Evolutionary conservation across 2,329 filamentous ascomycete genomes (phyloP), one percentile per base, ranked within the genome.

Genomic region (Ceratocystis eucalypticola): DNA sequence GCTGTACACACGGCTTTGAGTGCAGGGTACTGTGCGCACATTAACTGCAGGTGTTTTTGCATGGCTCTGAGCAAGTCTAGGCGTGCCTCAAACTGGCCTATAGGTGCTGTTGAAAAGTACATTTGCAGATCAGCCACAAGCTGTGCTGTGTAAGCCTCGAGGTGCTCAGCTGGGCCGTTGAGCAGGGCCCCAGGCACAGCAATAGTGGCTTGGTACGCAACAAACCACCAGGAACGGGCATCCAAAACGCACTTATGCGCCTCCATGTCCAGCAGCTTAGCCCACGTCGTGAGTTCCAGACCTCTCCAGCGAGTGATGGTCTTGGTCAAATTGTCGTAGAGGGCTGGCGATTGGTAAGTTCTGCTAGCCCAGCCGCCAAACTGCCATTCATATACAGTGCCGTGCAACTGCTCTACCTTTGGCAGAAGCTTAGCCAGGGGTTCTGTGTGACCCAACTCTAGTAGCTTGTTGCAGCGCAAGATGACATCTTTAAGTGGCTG

Each of bases 181-280:
- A 82, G 78, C 68, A 93, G 80, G 22, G 84, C 82, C 65, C 89
- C 79, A 0, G 92, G 88, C 8, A 86, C 87, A 2, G 86, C 87
- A 70, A 99, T 82, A 53, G 96, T 84, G 3, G 88, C 90, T 75
- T 97, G 91, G 72, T 96, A 99, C 0, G 93, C 91, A 68, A 97
- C 82, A 71, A 96, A 99, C 87, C 92, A 99, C 94, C 94, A 99
- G 17, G 88, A 87, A 71, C 86, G 87, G 1, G 93, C 91, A 72
- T 91, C 87, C 62, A 89, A 83, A 25, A 86, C 80, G 71, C 87
- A 91, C 71, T 88, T 91, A 65, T 84, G 80, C 46, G 85, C 81
- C 74, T 99, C 94, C 74, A 89, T 85, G 70, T 96, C 90, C 68
- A 99, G 88, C 2, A 99, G 76, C 53, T 87, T 88, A 45, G 89